Base-by-base conservation (phyloP, 352 stramenopile species). In the Pythium dissotocum region DNA sequence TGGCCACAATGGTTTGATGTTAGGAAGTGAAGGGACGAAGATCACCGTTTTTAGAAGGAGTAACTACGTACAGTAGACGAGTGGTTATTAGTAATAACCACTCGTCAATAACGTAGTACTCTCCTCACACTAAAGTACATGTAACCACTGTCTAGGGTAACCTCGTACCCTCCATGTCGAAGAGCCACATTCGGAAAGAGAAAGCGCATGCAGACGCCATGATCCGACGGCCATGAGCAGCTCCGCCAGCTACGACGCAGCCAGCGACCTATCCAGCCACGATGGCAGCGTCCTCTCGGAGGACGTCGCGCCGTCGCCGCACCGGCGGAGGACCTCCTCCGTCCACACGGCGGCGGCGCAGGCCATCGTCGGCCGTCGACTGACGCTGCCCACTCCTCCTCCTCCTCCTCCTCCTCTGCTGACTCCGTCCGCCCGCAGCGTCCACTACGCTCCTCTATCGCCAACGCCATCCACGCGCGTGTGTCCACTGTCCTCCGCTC, bases 261-360 rank as follows among this genome's bases (percentile, higher is more conserved):
- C 16, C 44, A 52, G 44, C 21, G 44, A 52, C 4, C 44, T 52
- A 18, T 52, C 44, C 44, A 32, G 18, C 44, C n/a, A 32, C 18
- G 44, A 52, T 1, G n/a, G 21, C 16, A 52, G 44, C 44, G 44
- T 30, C 16, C 44, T 52, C 6, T 52, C 44, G 4, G 44, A 52
- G 18, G 21, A 6, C 30, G 14, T n/a, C 28, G 33, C 38, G 61
- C 40, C 7, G 8, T 16, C 51, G 61, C 13, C 61, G 2, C 44
- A n/a, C 44, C n/a, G 9, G 44, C 44, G 49, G 7, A 42, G 61
- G 53, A 28, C 38, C 61, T 62, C 63, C 4, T 69, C 63, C 4
- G 55, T 69, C 63, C 63, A 69, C 56, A 69, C 63, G n/a, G 33
- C 44, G 26, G 55, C 63, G 9, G 63, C 63, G 18, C 24, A 63